A percentile compares a stretch with the other conserved stretches of the same genome.
Evolutionary conservation across 495 filamentous ascomycete genomes (phyloP).

Genomic region (Oleoguttula mirabilis): DNA sequence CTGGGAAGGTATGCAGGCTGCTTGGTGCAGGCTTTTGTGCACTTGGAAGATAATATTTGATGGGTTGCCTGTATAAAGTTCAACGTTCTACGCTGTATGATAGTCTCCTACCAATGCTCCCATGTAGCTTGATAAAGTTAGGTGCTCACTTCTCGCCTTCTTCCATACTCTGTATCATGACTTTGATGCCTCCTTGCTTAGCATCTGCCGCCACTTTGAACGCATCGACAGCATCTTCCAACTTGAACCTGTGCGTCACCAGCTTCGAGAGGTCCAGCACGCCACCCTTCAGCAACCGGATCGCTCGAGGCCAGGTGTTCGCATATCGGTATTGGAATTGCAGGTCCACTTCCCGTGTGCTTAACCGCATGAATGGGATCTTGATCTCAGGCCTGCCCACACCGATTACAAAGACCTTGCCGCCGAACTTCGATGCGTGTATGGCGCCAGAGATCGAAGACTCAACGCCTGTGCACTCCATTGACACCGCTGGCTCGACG

Average conservation of each 20-base stretch:
- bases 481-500: constrained; percentile 58
- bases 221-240: constrained; percentile 80
- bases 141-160: constrained; percentile 21
- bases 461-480: constrained; percentile 94
- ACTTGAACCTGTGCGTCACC: constrained; percentile 71
- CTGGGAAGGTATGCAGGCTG: too few relatives aligned
- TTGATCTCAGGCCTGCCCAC: constrained; percentile 90
- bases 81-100: too few relatives aligned
- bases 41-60: too few relatives aligned
- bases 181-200: constrained; percentile 91
- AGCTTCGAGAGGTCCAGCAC: constrained; percentile 67
- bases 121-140: too few relatives aligned
- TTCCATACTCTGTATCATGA: constrained; percentile 62
- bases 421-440: constrained; percentile 79
- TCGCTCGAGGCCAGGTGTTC: constrained; percentile 92
- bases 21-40: too few relatives aligned
- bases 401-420: constrained; percentile 87
- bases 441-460: constrained; percentile 73
- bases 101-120: too few relatives aligned
- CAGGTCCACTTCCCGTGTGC: constrained; percentile 81
- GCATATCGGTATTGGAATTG: constrained; percentile 92
- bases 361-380: constrained; percentile 84
- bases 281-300: constrained; percentile 71
- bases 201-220: constrained; percentile 78
- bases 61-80: too few relatives aligned